phyloP scores from a whole-genome alignment of 768 basidiomycete species.

The Calvatia gigantea region DNA sequence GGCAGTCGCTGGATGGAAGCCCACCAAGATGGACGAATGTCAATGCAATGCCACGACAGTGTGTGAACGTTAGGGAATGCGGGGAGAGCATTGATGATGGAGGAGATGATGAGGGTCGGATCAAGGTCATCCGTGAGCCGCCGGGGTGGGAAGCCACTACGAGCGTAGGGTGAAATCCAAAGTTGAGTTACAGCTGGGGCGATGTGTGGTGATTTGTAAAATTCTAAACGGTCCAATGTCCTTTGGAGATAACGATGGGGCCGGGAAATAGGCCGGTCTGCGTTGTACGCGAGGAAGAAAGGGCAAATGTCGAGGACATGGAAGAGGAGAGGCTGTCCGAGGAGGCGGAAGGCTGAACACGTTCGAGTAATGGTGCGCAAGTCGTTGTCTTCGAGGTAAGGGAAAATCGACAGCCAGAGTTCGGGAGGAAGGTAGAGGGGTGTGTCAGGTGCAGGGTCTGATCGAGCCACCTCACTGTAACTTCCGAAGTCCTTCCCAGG shows the following conservation, averaged over 20 bases:
- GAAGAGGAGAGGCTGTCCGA: constrained; percentile 36
- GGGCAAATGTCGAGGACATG: constrained; percentile 30
- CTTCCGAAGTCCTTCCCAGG: neutral
- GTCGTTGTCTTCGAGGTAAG: constrained; percentile 24
- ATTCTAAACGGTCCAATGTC: constrained; percentile 25
- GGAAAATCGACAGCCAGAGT: constrained; percentile 32
- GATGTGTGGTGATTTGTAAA: constrained; percentile 29
- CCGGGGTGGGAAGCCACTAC: constrained; percentile 24
- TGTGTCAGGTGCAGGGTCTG: neutral
- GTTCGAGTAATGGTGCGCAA: constrained; percentile 27
- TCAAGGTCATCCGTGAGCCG: constrained; percentile 28
- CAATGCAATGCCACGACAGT: constrained; percentile 34
- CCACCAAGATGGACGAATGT: constrained; percentile 31
- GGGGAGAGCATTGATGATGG: constrained; percentile 25
- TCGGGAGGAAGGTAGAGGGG: constrained; percentile 25
- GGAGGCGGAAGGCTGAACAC: constrained; percentile 27
- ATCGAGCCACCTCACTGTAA: neutral
- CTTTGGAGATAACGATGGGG: constrained; percentile 27
- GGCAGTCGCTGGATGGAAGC: constrained; percentile 23
- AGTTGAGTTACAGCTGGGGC: constrained; percentile 30
- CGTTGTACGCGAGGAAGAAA: constrained; percentile 29
- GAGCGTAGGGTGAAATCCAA: constrained; percentile 33
- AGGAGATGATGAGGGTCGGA: constrained; percentile 28
- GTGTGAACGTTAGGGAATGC: constrained; percentile 28
- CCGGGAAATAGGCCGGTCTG: constrained; percentile 23